Evolutionary conservation across 768 basidiomycete genomes (phyloP).

Genomic region (Lepiota venenata): DNA sequence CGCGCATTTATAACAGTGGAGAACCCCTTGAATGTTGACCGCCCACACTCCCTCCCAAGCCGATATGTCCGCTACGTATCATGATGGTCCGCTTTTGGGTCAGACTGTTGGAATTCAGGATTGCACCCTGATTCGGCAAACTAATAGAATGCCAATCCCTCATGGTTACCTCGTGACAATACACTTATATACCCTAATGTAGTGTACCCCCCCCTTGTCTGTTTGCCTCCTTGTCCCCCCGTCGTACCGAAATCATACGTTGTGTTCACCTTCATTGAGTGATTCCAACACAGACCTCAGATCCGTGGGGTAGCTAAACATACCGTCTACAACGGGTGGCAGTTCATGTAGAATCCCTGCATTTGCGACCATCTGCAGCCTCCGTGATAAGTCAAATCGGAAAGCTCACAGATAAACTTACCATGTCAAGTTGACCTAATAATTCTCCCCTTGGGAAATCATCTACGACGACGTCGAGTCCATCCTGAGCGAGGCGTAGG

Average conservation of each 20-base stretch:
- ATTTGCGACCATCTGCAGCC: slow-evolving; percentile 11
- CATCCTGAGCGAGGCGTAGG: too few relatives aligned
- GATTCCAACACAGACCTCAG: too few relatives aligned
- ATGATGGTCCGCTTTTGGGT: background rate
- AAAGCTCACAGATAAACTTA: slow-evolving; percentile 20
- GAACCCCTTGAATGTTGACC: slow-evolving; percentile 55
- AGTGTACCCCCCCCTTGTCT: too few relatives aligned
- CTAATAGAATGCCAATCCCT: too few relatives aligned
- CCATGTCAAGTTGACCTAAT: slow-evolving; percentile 47
- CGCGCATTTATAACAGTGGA: slow-evolving; percentile 63
- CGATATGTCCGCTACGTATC: slow-evolving; percentile 26
- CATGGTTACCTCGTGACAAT: too few relatives aligned
- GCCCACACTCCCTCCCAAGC: slow-evolving; percentile 39
- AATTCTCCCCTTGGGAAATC: slow-evolving; percentile 31
- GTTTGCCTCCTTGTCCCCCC: too few relatives aligned
- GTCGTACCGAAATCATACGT: too few relatives aligned
- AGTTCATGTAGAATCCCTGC: background rate
- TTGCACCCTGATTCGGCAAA: too few relatives aligned
- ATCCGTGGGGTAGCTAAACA: background rate
- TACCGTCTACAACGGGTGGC: background rate
- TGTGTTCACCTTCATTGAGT: too few relatives aligned
- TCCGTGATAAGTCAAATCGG: background rate
- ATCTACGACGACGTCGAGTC: too few relatives aligned
- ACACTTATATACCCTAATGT: too few relatives aligned
- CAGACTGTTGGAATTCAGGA: too few relatives aligned